These are phyloP conservation scores for Westerdykella sp. DNA, from an alignment of 2,329 filamentous ascomycete species.

Conservation along the genomic window DNA sequence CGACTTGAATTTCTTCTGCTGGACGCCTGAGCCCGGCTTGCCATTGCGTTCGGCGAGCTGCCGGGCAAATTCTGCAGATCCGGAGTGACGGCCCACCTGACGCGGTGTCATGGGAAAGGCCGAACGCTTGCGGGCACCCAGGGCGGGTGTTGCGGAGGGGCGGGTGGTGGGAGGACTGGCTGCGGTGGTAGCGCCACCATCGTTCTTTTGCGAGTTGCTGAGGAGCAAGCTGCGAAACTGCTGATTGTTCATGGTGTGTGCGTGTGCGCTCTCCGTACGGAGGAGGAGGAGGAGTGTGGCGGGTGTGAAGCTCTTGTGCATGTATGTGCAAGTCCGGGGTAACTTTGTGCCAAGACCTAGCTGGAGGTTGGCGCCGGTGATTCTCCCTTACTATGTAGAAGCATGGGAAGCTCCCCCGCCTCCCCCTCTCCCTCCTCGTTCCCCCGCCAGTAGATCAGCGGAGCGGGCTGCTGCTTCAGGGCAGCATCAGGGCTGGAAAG, in stretches of 20 bases:
- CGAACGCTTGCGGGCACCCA: conserved; percentile 71
- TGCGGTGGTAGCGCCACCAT: conserved; percentile 17
- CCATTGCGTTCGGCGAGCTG: conserved; percentile 70
- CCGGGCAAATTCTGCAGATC: conserved; percentile 67
- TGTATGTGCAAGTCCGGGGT: neutral
- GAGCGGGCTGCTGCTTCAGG: too few species aligned
- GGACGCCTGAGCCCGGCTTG: conserved; percentile 30
- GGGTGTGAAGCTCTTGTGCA: neutral
- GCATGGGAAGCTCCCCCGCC: too few species aligned
- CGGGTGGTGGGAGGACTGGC: conserved; percentile 6
- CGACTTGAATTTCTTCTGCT: conserved; percentile 67
- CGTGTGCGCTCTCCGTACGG: neutral
- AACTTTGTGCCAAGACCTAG: conserved; percentile 3
- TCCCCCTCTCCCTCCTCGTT: neutral
- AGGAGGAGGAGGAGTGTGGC: conserved; percentile 2
- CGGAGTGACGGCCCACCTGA: conserved; percentile 47
- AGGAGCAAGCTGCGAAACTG: conserved; percentile 81
- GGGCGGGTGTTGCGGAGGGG: conserved; percentile 42
- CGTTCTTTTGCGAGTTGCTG: conserved; percentile 42
- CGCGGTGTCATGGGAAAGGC: conserved; percentile 95
- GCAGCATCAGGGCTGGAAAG: too few species aligned
- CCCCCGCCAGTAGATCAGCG: neutral
- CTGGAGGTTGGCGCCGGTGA: neutral
- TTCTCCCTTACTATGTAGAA: too few species aligned
- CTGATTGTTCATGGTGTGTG: conserved; percentile 77